phyloP scores from a whole-genome alignment of 2,329 filamentous ascomycete genomes.

The Calonectria hongkongensis region DNA sequence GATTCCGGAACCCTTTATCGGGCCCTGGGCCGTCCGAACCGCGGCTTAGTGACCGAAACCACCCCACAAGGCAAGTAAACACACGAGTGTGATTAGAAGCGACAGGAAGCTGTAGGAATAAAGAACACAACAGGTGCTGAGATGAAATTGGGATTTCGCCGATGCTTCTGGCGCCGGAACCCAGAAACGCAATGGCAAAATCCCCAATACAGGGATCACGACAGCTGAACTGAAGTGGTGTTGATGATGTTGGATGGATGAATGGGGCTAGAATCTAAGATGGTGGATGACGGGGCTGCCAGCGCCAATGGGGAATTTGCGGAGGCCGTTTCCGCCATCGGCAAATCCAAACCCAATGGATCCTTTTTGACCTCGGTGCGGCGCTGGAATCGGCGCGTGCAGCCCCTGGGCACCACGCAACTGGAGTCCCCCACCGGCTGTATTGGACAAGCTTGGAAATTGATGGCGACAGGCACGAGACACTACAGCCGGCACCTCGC shows the following conservation, averaged over 20 bases:
- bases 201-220: conserved; percentile 10
- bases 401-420: conserved; percentile 22
- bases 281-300: conserved; percentile 22
- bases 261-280: conserved; percentile 30
- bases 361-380: conserved; percentile 43
- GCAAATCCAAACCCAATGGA: conserved; percentile 36
- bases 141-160: conserved; percentile 34
- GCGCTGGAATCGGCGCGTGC: conserved; percentile 35
- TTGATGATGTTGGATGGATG: conserved; percentile 34
- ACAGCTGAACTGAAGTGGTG: conserved; percentile 10
- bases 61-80: conserved; percentile 48
- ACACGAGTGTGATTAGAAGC: background rate
- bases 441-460: conserved; percentile 22
- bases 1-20: conserved; percentile 52
- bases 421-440: conserved; percentile 16
- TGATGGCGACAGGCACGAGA: conserved; percentile 15
- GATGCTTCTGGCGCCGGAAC: conserved; percentile 41
- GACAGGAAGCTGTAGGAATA: conserved; percentile 22
- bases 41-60: conserved; percentile 55
- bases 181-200: conserved; percentile 47
- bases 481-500: background rate
- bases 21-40: conserved; percentile 53
- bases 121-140: conserved; percentile 25
- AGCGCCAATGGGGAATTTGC: conserved; percentile 33
- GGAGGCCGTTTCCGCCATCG: conserved; percentile 43